These are phyloP conservation scores for Quercus parvula DNA, from an alignment of 306 rosid genomes.

Conservation along the genomic window DNA sequence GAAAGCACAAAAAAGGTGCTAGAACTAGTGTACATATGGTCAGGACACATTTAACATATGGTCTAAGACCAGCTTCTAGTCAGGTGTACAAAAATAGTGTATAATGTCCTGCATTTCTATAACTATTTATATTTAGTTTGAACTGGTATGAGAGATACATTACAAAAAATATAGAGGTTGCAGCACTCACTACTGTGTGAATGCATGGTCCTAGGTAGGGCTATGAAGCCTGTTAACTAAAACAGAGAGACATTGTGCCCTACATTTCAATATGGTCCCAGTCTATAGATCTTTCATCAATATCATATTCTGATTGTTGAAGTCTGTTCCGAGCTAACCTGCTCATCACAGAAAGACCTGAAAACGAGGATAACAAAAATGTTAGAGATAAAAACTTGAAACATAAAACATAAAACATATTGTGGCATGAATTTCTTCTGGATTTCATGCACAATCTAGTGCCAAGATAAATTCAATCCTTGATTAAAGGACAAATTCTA, in stretches of 20 bases:
- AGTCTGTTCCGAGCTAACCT: constrained; percentile 65
- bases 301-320: constrained; percentile 44
- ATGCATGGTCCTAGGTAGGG: background rate
- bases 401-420: background rate
- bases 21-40: too few species aligned
- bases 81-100: too few species aligned
- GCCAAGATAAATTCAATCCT: background rate
- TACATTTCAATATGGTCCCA: constrained; percentile 62
- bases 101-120: too few species aligned
- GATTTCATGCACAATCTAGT: background rate
- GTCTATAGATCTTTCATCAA: constrained; percentile 54
- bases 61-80: too few species aligned
- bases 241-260: constrained; percentile 4
- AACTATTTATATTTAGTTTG: background rate
- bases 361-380: background rate
- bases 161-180: background rate
- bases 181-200: constrained; percentile 7
- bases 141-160: background rate
- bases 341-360: constrained; percentile 85
- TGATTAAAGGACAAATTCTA: background rate
- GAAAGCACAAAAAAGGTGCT: too few species aligned
- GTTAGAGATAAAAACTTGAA: background rate
- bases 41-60: too few species aligned
- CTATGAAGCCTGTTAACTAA: background rate
- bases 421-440: background rate